Conservation (phyloP, 352 stramenopile genomes). For the Pythium rhizo-oryzae region DNA sequence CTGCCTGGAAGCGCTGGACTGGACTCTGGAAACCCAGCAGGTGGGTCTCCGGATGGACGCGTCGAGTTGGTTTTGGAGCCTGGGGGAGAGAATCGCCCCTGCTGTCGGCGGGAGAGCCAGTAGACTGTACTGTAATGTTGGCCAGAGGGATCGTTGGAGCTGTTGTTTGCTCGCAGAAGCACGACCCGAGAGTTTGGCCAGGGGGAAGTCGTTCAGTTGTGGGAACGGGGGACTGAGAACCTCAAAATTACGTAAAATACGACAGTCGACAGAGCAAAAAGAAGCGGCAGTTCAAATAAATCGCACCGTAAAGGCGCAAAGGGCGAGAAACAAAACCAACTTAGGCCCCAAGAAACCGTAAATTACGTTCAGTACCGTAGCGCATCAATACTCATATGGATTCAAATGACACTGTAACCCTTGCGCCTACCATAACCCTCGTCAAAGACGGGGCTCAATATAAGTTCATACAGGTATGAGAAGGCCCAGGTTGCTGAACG, state of each 20-base stretch:
- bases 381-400: background rate
- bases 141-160: conserved; percentile 2
- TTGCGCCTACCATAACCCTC: conserved; percentile 1
- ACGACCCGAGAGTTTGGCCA: background rate
- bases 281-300: conserved; percentile 1
- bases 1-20: conserved; percentile 15
- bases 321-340: background rate
- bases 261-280: background rate
- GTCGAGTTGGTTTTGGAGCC: background rate
- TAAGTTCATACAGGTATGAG: conserved; percentile 8
- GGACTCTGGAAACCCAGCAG: conserved; percentile 31
- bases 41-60: conserved; percentile 23
- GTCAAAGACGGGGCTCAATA: conserved; percentile 1
- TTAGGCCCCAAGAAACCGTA: background rate
- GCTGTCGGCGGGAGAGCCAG: conserved; percentile 21
- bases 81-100: background rate
- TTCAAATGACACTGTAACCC: conserved; percentile 18
- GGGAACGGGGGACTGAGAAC: background rate
- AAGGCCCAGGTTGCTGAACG: background rate
- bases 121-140: background rate
- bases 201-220: background rate
- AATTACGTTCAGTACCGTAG: conserved; percentile 6
- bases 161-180: conserved; percentile 19
- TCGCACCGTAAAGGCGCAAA: background rate
- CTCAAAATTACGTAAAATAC: conserved; percentile 4